Conservation (phyloP, 176 grass and related monocot genomes). For the Cenchrus purpureus region DNA sequence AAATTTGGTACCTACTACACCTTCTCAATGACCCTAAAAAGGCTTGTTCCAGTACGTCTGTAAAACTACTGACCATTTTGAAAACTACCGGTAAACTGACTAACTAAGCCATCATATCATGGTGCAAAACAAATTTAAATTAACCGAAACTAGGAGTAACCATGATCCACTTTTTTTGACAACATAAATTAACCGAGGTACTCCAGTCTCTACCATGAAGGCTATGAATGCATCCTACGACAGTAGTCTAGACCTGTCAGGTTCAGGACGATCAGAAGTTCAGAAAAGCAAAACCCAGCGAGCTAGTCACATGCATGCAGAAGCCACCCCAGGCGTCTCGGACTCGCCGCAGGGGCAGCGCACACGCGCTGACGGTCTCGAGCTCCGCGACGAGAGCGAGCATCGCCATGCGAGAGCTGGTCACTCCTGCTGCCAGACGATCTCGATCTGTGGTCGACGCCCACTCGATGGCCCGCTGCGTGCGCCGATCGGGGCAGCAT, state of each 20-base stretch:
- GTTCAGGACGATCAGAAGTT: constrained; percentile 24
- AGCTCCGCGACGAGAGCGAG: constrained; percentile 9
- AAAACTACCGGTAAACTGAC: too few relatives aligned
- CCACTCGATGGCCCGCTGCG: constrained; percentile 36
- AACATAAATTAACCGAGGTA: neutral
- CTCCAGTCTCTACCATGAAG: neutral
- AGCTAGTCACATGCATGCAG: constrained; percentile 36
- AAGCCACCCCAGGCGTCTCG: constrained; percentile 13
- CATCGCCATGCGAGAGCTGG: constrained; percentile 8
- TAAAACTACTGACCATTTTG: too few relatives aligned
- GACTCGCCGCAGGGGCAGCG: neutral
- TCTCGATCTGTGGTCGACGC: constrained; percentile 26
- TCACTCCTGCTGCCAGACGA: neutral
- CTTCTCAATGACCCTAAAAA: too few relatives aligned
- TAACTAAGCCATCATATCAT: too few relatives aligned
- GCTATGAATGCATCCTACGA: neutral
- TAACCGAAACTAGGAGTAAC: too few relatives aligned
- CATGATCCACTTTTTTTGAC: neutral
- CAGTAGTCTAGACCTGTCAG: constrained; percentile 8
- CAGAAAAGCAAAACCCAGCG: constrained; percentile 8
- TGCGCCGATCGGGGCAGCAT: constrained; percentile 12
- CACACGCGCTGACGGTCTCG: constrained; percentile 28
- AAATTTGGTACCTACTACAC: too few relatives aligned
- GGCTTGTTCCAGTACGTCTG: too few relatives aligned
- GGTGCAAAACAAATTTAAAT: too few relatives aligned